Base-by-base conservation (phyloP, 2,329 filamentous ascomycete species). In the Neopestalotiopsis sp. region DNA sequence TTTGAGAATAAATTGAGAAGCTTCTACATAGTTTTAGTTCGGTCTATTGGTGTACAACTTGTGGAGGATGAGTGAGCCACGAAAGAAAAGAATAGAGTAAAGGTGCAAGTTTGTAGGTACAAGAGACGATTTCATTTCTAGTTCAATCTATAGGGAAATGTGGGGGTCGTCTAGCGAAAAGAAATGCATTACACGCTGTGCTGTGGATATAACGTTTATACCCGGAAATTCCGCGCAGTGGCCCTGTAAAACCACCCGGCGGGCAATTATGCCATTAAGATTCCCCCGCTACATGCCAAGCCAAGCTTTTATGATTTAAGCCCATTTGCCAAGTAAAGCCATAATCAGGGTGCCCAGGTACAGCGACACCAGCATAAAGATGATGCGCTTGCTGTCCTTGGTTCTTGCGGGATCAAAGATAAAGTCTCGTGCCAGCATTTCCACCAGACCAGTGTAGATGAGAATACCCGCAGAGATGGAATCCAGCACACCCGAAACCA, bases 381-480 rank as follows among this genome's bases (percentile, higher is more conserved):
- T 79, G 70, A 94, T 87, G 62, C 89, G 87, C 70, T 87, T 87
- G 42, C 89, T 88, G 0, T 92, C 92, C 64, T 89, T 89, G 69
- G 92, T 90, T 94, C 97, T 97, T 73, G 92, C 89, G 4, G 88
- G 88, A 80, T 93, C 96, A 82, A 97, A 97, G 92, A 98, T 95
- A 83, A 98, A 98, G 80, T 98, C 95, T 77, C 97, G 94, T 0
- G 95, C 95, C 85, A 98, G 91, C 58, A 98, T 85, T 83, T 98
- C 95, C 5, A 98, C 94, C 24, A 98, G 84, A 3, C 94, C 94
- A 0, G 95, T 98, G 81, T 98, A 98, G 74, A 98, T 92, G 70
- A 98, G 84, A 70, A 98, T 97, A 34, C 95, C 95, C 1, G 94
- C 93, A 62, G 91, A 94, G 74, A 98, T 93, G 1, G 93, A 88